Base-by-base conservation (phyloP, 2,329 filamentous ascomycete species). In the Penicillium sp. region DNA sequence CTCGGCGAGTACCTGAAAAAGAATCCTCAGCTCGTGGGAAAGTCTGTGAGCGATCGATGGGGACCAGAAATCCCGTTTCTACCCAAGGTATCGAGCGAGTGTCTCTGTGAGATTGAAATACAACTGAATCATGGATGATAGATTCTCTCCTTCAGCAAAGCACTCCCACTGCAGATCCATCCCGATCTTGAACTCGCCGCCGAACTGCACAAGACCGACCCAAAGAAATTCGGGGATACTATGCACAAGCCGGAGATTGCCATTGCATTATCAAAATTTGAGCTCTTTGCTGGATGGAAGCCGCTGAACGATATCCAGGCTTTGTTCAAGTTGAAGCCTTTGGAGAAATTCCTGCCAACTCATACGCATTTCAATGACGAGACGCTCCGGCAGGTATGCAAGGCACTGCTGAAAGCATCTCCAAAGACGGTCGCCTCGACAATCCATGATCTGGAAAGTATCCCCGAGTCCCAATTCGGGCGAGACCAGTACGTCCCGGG, bases 221-320 rank as follows among this genome's bases (percentile, higher is more conserved):
- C 83, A 0, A 62, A 76, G 2, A 74, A 77, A 40, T 88, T 84
- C 59, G 76, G 75, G 1, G 83, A 89, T 48, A 66, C 75, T 2
- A 88, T 88, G 59, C 83, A 88, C 68, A 88, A 88, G 63, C 84
- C 84, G 1, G 84, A 89, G 56, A 88, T 89, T 36, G 83, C 84
- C 1, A 68, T 89, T 1, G 83, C 84, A 0, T 64, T 88, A 1
- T 72, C 74, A 9, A 75, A 78, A 14, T 88, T 89, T 51, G 83
- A 88, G 59, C 78, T 83, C 0, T 88, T 89, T 50, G 80, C 79
- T 7, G 84, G 84, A 4, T 88, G 80, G 68, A 87, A 85, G 55
- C 77, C 81, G 0, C 65, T 84, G 0, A 54, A 62, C 7, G 69
- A 79, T 2, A 79, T 88, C 40, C 62, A 77, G 20, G 56, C 67